A percentile compares a stretch with the other conserved stretches of the same genome.
Evolutionary conservation across 371 early-diverging fungal genomes (phyloP).

Genomic region (Mortierella sp.): DNA sequence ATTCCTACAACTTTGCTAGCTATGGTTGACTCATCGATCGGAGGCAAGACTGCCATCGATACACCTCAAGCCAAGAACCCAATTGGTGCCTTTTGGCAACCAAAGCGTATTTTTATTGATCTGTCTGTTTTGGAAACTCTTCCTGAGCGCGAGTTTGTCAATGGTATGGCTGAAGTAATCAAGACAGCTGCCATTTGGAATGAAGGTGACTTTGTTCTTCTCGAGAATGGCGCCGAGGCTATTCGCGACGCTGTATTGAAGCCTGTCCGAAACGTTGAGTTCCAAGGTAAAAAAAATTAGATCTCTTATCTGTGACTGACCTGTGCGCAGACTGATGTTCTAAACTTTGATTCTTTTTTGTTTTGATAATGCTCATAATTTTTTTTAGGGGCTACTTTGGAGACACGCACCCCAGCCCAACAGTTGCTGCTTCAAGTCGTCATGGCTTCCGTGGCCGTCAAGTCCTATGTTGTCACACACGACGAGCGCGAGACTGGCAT

Average conservation of each 20-base stretch:
- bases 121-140: conserved; percentile 87
- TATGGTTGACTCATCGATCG: conserved; percentile 98
- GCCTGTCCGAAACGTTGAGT: conserved; percentile 58
- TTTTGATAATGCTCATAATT: background rate
- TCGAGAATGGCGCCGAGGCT: conserved; percentile 88
- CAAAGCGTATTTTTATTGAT: conserved; percentile 94
- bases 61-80: conserved; percentile 96
- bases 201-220: conserved; percentile 86
- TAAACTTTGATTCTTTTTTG: conserved; percentile 5
- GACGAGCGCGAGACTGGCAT: conserved; percentile 97
- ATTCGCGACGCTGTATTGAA: conserved; percentile 80
- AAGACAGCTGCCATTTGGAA: conserved; percentile 97
- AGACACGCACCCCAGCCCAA: conserved; percentile 74
- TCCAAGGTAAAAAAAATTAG: conserved; percentile 61
- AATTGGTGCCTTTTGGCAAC: conserved; percentile 98
- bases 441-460: conserved; percentile 89
- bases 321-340: background rate
- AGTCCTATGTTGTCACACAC: conserved; percentile 94
- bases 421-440: conserved; percentile 85
- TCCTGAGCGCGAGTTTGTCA: conserved; percentile 93
- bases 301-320: conserved; percentile 20
- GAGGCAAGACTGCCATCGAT: conserved; percentile 98
- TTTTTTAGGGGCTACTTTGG: conserved; percentile 67
- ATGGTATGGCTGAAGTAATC: conserved; percentile 98
- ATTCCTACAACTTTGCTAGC: conserved; percentile 97